phyloP scores from a whole-genome alignment of 805 yeast genomes.

The Zygosaccharomyces bisporus region DNA sequence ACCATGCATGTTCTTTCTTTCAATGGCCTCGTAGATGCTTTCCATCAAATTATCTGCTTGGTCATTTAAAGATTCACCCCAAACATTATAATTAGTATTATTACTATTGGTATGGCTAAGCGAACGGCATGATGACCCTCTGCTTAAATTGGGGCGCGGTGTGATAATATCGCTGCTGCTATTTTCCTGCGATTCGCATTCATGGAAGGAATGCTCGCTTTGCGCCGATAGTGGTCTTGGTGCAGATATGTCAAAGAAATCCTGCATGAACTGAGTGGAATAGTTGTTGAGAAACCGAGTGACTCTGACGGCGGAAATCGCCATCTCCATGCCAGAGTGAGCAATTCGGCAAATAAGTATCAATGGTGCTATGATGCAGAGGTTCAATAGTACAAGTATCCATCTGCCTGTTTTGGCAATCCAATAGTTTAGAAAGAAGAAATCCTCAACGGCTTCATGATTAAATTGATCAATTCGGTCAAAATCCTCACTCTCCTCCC shows the following conservation, averaged over 20 bases:
- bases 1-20: slow-evolving; percentile 25
- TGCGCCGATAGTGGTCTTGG: slow-evolving; percentile 4
- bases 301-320: slow-evolving; percentile 40
- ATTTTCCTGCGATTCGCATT: not conserved
- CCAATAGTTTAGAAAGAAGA: slow-evolving; percentile 31
- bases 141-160: slow-evolving; percentile 8
- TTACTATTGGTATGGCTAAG: slow-evolving; percentile 3
- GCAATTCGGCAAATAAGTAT: slow-evolving; percentile 59
- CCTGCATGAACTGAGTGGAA: slow-evolving; percentile 27
- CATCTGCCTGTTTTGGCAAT: slow-evolving; percentile 43
- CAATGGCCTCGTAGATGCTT: slow-evolving; percentile 55
- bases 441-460: slow-evolving; percentile 12
- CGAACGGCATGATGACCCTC: slow-evolving; percentile 11
- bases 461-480: slow-evolving; percentile 32
- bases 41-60: slow-evolving; percentile 64
- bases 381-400: slow-evolving; percentile 43
- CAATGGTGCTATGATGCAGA: slow-evolving; percentile 55
- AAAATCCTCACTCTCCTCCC: slow-evolving; percentile 35
- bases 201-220: not conserved
- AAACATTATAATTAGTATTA: slow-evolving; percentile 9
- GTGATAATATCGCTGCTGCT: slow-evolving; percentile 4
- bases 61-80: slow-evolving; percentile 48
- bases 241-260: slow-evolving; percentile 19
- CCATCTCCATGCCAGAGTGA: slow-evolving; percentile 40
- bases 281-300: slow-evolving; percentile 30